Percentiles rank a stretch among this genome's conserved stretches.
phyloP scores from a whole-genome alignment of 75 land plant species.

The Gnetum montanum region DNA sequence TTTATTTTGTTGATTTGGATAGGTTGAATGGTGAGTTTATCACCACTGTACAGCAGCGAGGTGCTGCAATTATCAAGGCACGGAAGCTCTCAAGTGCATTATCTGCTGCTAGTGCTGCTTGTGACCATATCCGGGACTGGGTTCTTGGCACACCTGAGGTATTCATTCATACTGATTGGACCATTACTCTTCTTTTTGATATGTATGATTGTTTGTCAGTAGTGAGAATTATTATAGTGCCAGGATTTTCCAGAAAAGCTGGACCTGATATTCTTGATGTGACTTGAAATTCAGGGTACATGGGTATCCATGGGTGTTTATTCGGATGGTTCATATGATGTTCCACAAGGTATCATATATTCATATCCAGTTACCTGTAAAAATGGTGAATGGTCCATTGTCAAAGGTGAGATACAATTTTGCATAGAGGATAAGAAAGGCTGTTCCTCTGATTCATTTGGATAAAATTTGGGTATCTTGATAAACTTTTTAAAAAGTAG shows the following conservation, averaged over 20 bases:
- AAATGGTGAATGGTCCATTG: conserved; percentile 87
- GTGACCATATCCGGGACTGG: conserved; percentile 96
- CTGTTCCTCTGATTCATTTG: neutral
- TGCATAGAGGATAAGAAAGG: neutral
- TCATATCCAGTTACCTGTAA: conserved; percentile 90
- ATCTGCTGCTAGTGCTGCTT: conserved; percentile 94
- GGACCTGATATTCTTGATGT: too few species aligned
- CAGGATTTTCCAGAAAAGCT: too few species aligned
- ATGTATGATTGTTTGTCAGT: conserved; percentile 1
- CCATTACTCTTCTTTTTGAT: neutral
- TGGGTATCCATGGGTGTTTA: conserved; percentile 98
- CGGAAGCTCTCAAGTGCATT: conserved; percentile 88
- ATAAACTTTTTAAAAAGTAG: too few species aligned
- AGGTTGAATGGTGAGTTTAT: conserved; percentile 85
- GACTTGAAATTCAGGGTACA: conserved; percentile 80
- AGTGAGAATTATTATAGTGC: too few species aligned
- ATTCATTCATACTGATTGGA: too few species aligned
- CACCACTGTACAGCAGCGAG: conserved; percentile 78
- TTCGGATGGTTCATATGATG: conserved; percentile 92
- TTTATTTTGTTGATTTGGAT: neutral
- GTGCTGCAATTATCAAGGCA: conserved; percentile 88
- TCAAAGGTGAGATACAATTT: conserved; percentile 53
- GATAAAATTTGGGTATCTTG: neutral
- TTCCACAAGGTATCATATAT: conserved; percentile 69
- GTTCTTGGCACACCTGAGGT: conserved; percentile 93